Evolutionary conservation across 2,329 filamentous ascomycete species (phyloP).

Genomic region (Cytospora leucostoma): DNA sequence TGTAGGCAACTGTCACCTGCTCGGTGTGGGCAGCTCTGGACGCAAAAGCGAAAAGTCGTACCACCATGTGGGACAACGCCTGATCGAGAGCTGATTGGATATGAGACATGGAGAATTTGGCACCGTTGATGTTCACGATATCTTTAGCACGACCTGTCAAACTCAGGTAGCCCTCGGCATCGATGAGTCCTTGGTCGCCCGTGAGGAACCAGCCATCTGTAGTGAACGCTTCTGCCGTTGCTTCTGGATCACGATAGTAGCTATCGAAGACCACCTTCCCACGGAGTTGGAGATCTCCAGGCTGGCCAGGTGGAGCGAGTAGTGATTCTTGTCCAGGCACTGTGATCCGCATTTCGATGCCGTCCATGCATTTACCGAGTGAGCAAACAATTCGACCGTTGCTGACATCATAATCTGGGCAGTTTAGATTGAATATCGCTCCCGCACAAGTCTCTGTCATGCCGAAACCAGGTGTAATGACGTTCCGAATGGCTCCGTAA

Average conservation of each 20-base stretch:
- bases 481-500: slow-evolving; percentile 36
- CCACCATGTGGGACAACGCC: slow-evolving; percentile 29
- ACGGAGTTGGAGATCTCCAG: slow-evolving; percentile 60
- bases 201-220: slow-evolving; percentile 48
- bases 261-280: slow-evolving; percentile 63
- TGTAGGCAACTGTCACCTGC: slow-evolving; percentile 42
- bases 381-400: slow-evolving; percentile 37
- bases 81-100: slow-evolving; percentile 44
- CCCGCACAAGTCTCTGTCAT: slow-evolving; percentile 58
- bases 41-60: slow-evolving; percentile 29
- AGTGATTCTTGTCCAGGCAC: slow-evolving; percentile 28
- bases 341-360: slow-evolving; percentile 43
- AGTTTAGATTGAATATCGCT: slow-evolving; percentile 44
- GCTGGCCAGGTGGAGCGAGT: too few relatives aligned
- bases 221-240: slow-evolving; percentile 58
- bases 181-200: slow-evolving; percentile 41
- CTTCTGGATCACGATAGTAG: slow-evolving; percentile 61
- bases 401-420: slow-evolving; percentile 43
- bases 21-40: slow-evolving; percentile 9
- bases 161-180: slow-evolving; percentile 38
- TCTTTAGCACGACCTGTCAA: slow-evolving; percentile 45
- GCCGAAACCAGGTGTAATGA: slow-evolving; percentile 47
- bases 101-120: slow-evolving; percentile 43
- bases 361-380: slow-evolving; percentile 42
- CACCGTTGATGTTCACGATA: slow-evolving; percentile 48